A percentile compares a stretch with the other conserved stretches of the same genome.
These are phyloP conservation scores for Hanseniaspora opuntiae DNA, from an alignment of 805 yeast genomes.

Conservation along the genomic window DNA sequence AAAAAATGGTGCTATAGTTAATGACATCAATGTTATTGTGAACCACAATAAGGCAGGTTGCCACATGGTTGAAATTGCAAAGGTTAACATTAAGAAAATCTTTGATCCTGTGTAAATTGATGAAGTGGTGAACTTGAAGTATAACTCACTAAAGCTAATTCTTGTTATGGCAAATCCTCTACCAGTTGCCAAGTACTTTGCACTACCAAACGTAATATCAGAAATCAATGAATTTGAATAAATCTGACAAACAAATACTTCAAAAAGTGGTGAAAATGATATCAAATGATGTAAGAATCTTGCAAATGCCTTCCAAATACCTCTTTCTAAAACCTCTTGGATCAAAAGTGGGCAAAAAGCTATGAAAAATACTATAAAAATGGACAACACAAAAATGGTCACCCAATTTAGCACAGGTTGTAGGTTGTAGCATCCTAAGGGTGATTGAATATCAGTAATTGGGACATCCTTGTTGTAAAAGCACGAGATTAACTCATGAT, in stretches of 20 bases:
- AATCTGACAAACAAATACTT: constrained; percentile 88
- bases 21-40: constrained; percentile 55
- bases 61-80: constrained; percentile 73
- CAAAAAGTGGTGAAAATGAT: constrained; percentile 81
- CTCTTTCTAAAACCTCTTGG: constrained; percentile 80
- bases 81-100: constrained; percentile 52
- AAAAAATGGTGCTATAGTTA: constrained; percentile 57
- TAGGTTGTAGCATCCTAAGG: constrained; percentile 75
- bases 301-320: constrained; percentile 56
- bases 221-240: constrained; percentile 65
- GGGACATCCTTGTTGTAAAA: constrained; percentile 52
- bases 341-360: constrained; percentile 77
- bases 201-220: constrained; percentile 82
- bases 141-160: constrained; percentile 54
- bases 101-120: constrained; percentile 71
- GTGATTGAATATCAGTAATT: constrained; percentile 57
- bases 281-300: constrained; percentile 63
- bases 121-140: constrained; percentile 59
- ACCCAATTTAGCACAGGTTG: constrained; percentile 87
- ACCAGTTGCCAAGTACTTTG: constrained; percentile 82
- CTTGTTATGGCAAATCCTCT: constrained; percentile 86
- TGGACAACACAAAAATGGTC: constrained; percentile 71
- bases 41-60: constrained; percentile 60
- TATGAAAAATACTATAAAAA: constrained; percentile 83
- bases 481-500: constrained; percentile 60